Conservation (phyloP, 192 early-diverging fungal species). For the Podila epigama region DNA sequence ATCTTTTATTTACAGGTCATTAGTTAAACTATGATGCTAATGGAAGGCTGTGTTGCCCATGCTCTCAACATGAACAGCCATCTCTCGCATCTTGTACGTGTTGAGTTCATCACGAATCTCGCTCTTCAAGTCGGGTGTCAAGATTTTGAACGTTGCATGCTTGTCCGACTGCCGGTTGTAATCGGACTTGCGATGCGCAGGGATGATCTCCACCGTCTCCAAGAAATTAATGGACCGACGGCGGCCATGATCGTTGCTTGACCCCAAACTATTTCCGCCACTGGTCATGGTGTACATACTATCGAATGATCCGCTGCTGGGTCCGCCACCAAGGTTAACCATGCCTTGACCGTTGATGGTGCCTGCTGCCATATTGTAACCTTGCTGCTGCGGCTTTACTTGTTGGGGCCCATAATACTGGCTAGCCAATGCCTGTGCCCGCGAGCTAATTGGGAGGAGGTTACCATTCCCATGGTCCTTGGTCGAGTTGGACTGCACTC, state of each 20-base stretch:
- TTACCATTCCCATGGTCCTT: slow-evolving; percentile 1
- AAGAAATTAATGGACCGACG: slow-evolving; percentile 15
- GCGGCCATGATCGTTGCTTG: neutral
- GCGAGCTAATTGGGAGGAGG: neutral
- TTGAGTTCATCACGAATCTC: slow-evolving; percentile 49
- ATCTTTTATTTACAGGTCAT: neutral
- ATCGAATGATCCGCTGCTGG: neutral
- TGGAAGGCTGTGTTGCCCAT: slow-evolving; percentile 51
- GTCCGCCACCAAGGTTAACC: neutral
- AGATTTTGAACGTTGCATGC: slow-evolving; percentile 41
- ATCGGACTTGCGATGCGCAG: slow-evolving; percentile 25
- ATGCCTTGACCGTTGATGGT: neutral
- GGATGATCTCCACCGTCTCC: slow-evolving; percentile 38
- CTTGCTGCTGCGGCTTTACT: neutral
- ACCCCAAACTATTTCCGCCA: neutral
- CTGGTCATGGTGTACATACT: neutral
- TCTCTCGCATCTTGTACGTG: slow-evolving; percentile 51
- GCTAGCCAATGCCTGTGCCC: neutral
- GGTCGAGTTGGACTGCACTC: slow-evolving; percentile 20
- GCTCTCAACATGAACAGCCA: slow-evolving; percentile 49
- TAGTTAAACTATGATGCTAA: too few relatives aligned
- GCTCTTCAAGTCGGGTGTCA: slow-evolving; percentile 36
- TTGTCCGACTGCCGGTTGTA: slow-evolving; percentile 38
- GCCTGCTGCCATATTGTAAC: neutral
- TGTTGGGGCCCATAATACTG: neutral